Base-by-base conservation (phyloP, 495 filamentous ascomycete species). In the Aspergillus haitiensis region DNA sequence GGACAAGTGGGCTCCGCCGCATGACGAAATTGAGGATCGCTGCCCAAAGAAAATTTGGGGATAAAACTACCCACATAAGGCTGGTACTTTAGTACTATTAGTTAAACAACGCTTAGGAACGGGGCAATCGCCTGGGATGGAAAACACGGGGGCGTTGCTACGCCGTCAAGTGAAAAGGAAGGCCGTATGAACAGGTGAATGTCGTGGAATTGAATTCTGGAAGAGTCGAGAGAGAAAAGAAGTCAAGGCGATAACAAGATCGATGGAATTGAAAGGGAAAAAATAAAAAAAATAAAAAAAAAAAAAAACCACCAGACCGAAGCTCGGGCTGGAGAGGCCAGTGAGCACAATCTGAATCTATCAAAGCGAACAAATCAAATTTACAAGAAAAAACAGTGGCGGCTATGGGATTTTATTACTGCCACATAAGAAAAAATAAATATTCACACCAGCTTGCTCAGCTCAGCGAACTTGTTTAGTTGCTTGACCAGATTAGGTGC, bases 11-110 rank as follows among this genome's bases (percentile, higher is more conserved):
- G 27, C 45, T 42, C 50, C 31, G 56, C 61, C 56, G 61, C 61
- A 64, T 59, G 52, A 60, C 52, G 57, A 33, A 56, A 48, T 12
- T 13, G 48, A 51, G 21, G 21, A 34, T 51, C 48, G 48, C 13
- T 34, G 48, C 21, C 48, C 48, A 51, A 51, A 51, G 48, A 51
- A 51, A 51, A 33, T 51, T 34, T 31, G 13, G 48, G 48, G 27
- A 51, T 51, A 51, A 32, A 51, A 27, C 32, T 51, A 8, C 34
- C 48, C 12, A 21, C 48, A 31, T 13, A 32, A 1, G 31, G 31
- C 48, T 51, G 48, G 32, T 12, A 33, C 48, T 51, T 15, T 42
- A 42, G 44, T 47, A 47, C 27, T 18, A 18, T 47, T 47, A 47
- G 44, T 21, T 47, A 47, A 47, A 47, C 44, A n/a, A 34, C 48